These are phyloP conservation scores for Phoma herbarum DNA, from an alignment of 2,329 filamentous ascomycete species.

Conservation along the genomic window DNA sequence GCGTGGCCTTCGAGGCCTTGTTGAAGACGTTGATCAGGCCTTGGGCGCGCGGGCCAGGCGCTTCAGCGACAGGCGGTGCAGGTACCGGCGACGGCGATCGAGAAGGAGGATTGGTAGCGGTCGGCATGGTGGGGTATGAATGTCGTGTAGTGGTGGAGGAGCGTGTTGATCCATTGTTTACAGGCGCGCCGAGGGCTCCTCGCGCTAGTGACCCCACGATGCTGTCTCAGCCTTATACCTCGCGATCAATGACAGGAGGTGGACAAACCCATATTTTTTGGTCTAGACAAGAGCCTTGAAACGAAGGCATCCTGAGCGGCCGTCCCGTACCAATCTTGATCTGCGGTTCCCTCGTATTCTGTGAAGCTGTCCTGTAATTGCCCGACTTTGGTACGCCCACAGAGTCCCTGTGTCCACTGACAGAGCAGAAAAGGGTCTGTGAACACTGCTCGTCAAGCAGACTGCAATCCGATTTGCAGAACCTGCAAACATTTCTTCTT, in stretches of 20 bases:
- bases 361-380: neutral
- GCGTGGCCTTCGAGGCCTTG: slow-evolving; percentile 65
- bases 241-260: neutral
- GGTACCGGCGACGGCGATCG: slow-evolving; percentile 61
- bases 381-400: neutral
- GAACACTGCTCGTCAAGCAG: neutral
- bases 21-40: slow-evolving; percentile 68
- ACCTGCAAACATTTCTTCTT: too few relatives aligned
- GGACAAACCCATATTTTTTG: neutral
- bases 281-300: neutral
- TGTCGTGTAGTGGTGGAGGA: slow-evolving; percentile 12
- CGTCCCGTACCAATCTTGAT: neutral
- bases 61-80: slow-evolving; percentile 61
- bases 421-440: neutral
- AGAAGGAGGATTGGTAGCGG: slow-evolving; percentile 39
- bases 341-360: neutral
- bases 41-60: slow-evolving; percentile 67
- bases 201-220: slow-evolving; percentile 13
- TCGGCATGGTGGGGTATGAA: slow-evolving; percentile 39
- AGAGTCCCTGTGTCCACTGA: neutral
- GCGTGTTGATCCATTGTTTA: slow-evolving; percentile 19
- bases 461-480: neutral
- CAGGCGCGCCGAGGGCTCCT: slow-evolving; percentile 12
- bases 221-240: neutral
- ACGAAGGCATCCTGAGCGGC: neutral